Evolutionary conservation across 75 land plant species (phyloP), one percentile per base, ranked within the genome.

Genomic region (Pinus tabuliformis): DNA sequence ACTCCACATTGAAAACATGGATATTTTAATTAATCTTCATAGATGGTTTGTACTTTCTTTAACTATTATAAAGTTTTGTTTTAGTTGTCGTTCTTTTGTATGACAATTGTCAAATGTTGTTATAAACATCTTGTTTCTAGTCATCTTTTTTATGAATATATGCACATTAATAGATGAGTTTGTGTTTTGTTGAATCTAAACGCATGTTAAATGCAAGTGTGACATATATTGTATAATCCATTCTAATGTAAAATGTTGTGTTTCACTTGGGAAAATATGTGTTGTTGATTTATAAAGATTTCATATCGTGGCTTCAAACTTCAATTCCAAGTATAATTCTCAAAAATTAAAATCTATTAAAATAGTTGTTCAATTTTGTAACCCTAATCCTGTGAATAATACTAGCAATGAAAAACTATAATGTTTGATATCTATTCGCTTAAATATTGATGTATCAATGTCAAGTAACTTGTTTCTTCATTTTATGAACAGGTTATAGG

Each of bases 401-500:
- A 66, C 70, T 37, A 39, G 20, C 2, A 20, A 17, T 66, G 20
- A 33, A 37, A 66, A 66, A 14, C 4, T 20, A 8, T 68, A 7
- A 17, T 45, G 8, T 6, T 1, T 22, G n/a, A 42, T 11, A 68
- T 33, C 1, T 65, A 18, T 36, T 13, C 17, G 12, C 16, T n/a
- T 66, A 66, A 1, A 45, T 42, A 21, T 37, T 68, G 22, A 2
- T 42, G 22, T 36, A 68, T 37, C 22, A 45, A 6, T 39, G n/a
- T 33, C 18, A 30, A 64, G 30, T 64, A 33, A 64, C 42, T 9
- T 39, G 20, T 16, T 37, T 39, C 42, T 68, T 20, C 37, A 37
- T 2, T n/a, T 26, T 37, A 49, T 78, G 21, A 72, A 21, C 83
- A 87, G 91, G 57, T 6, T 87, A 84, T 72, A 82, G 89, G 62